A percentile compares a stretch with the other conserved stretches of the same genome.
Evolutionary conservation across 2,329 filamentous ascomycete genomes (phyloP).

Genomic region (Botrytis squamosa): DNA sequence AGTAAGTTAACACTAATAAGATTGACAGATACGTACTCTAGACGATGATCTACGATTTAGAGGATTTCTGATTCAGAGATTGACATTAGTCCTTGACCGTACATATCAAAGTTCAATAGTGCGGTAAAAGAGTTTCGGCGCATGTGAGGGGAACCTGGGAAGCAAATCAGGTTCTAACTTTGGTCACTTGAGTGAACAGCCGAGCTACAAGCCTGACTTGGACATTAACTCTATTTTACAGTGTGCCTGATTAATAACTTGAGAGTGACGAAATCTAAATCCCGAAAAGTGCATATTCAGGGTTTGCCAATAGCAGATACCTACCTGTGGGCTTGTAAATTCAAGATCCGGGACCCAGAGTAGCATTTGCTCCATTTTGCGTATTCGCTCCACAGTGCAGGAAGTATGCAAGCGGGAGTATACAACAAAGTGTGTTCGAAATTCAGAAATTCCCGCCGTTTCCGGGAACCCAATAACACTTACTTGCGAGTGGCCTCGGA

Average conservation of each 20-base stretch:
- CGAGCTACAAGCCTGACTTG: not conserved
- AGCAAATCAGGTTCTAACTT: conserved; percentile 1
- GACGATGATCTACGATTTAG: conserved; percentile 8
- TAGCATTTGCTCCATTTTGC: not conserved
- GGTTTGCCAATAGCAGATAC: not conserved
- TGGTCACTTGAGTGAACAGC: not conserved
- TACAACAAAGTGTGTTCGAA: not conserved
- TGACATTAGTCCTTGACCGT: not conserved
- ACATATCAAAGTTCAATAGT: not conserved
- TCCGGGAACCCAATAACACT: not conserved
- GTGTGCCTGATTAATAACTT: not conserved
- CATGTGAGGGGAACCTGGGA: conserved; percentile 11
- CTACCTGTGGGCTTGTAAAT: not conserved
- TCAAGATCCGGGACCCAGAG: not conserved
- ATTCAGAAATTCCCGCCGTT: not conserved
- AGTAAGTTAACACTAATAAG: not conserved
- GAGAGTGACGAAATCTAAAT: not conserved
- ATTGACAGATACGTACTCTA: not conserved
- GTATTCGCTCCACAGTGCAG: not conserved
- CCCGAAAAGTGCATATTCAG: not conserved
- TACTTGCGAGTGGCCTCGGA: too few relatives aligned
- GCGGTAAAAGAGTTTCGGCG: conserved; percentile 2
- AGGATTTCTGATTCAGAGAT: not conserved
- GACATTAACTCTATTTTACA: not conserved
- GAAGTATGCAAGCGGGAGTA: not conserved